Base-by-base conservation (phyloP, 768 basidiomycete genomes). In the Lactarius pseudohatsudake region DNA sequence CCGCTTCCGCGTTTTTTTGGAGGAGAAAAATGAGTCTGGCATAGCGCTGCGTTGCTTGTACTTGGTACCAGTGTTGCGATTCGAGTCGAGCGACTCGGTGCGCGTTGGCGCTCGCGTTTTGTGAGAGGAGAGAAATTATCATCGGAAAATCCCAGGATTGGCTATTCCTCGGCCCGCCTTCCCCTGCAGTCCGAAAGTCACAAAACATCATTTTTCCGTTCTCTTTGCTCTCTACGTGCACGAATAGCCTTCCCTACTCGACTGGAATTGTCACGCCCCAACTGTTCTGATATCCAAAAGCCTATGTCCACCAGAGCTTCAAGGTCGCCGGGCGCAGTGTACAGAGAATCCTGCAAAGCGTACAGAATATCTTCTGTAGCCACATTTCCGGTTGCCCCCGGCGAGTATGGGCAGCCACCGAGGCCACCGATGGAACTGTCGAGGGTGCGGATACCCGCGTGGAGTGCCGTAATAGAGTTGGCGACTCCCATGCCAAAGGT, bases 391-490 rank as follows among this genome's bases (percentile, higher is more conserved):
- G 94, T 95, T 16, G 96, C 95, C 6, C 95, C 95, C 2, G 96
- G 96, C 1, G 96, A 94, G 77, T 93, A 98, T 3, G 96, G 96
- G 73, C 96, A 98, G 20, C 96, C 94, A 3, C 96, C 96, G 1
- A 98, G 86, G 0, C 96, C 95, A 20, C 89, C 94, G 20, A 97
- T 86, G 0, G 90, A 88, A 2, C 91, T 81, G 73, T 91, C 96
- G 53, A 98, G 84, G 2, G 93, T 91, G 13, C 87, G 83, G 15
- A 98, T 77, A 18, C 95, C 96, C 59, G 87, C 78, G 13, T 84
- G 79, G 15, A 94, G 83, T 3, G 91, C 88, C 5, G 86, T 78
- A 50, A 92, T 77, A 18, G 91, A 86, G 70, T 94, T 94, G 18
- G 88, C 85, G 15, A 92, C 83, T 13, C 85, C 93, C 34, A 90